Conservation (phyloP, 1,284 basidiomycete species). For the Papiliotrema fonsecae region DNA sequence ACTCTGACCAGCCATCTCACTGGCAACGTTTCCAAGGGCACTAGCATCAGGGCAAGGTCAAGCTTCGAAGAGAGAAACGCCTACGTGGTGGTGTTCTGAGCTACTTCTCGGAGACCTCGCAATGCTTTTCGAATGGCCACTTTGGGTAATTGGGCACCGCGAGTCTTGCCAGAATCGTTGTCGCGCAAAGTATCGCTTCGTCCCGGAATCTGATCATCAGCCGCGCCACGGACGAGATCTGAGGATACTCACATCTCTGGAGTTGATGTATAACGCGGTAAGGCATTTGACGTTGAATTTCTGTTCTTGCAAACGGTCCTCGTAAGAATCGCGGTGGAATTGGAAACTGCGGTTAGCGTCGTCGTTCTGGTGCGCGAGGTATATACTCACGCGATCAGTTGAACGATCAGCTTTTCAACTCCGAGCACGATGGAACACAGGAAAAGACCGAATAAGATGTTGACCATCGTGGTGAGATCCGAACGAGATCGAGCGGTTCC, state of each 20-base stretch:
- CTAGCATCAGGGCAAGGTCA: too few relatives aligned
- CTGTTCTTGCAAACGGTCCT: conserved; percentile 77
- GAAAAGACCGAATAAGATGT: conserved; percentile 69
- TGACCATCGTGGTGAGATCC: conserved; percentile 51
- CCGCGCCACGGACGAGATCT: neutral
- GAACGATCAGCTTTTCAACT: conserved; percentile 80
- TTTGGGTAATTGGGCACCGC: conserved; percentile 55
- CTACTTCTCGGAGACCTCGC: conserved; percentile 64
- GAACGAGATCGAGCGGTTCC: conserved; percentile 21
- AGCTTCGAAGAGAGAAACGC: too few relatives aligned
- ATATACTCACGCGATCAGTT: conserved; percentile 63
- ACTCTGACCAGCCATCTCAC: conserved; percentile 56
- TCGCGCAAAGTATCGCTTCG: conserved; percentile 62
- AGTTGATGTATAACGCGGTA: conserved; percentile 73
- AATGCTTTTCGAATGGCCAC: conserved; percentile 66
- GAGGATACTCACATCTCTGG: conserved; percentile 51
- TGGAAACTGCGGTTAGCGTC: conserved; percentile 20
- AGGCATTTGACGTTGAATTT: conserved; percentile 72
- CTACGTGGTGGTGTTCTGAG: conserved; percentile 79
- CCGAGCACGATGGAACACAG: conserved; percentile 68
- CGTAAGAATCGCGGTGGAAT: conserved; percentile 84
- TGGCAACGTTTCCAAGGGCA: conserved; percentile 63
- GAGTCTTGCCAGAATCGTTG: conserved; percentile 42
- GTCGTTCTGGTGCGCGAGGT: neutral
- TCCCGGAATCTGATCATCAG: conserved; percentile 53